These are phyloP conservation scores for Arthrobotrys pseudoclavata DNA, from an alignment of 2,329 filamentous ascomycete genomes.

Conservation along the genomic window DNA sequence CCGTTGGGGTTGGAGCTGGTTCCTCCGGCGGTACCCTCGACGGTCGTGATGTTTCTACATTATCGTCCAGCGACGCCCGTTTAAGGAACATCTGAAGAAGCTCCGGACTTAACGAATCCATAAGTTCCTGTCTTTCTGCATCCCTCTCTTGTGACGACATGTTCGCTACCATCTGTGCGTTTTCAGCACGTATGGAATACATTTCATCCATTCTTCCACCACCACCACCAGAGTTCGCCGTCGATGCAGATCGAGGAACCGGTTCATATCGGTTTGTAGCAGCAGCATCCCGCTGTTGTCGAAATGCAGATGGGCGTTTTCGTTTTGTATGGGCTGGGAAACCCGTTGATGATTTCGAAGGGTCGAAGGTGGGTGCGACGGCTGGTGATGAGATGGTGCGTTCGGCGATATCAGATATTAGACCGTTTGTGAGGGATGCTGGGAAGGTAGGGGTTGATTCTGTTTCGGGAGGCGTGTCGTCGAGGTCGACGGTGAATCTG, in stretches of 20 bases:
- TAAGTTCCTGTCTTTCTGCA: slow-evolving; percentile 82
- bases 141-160: slow-evolving; percentile 89
- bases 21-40: slow-evolving; percentile 18
- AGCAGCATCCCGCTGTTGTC: slow-evolving; percentile 69
- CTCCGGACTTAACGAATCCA: slow-evolving; percentile 79
- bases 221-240: slow-evolving; percentile 39
- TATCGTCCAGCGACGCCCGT: slow-evolving; percentile 81
- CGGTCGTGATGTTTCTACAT: slow-evolving; percentile 48
- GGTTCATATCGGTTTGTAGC: slow-evolving; percentile 61
- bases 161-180: slow-evolving; percentile 76
- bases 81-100: slow-evolving; percentile 82
- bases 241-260: slow-evolving; percentile 38
- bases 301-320: slow-evolving; percentile 79
- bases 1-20: slow-evolving; percentile 4
- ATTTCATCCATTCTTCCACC: slow-evolving; percentile 73
- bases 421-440: slow-evolving; percentile 16
- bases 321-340: slow-evolving; percentile 93
- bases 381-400: slow-evolving; percentile 41
- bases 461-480: slow-evolving; percentile 4
- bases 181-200: slow-evolving; percentile 83
- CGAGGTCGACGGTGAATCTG: slow-evolving; percentile 48
- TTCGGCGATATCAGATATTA: slow-evolving; percentile 50
- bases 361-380: slow-evolving; percentile 36
- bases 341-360: slow-evolving; percentile 68
- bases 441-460: not conserved